Percentiles rank a stretch among this genome's conserved stretches.
These are phyloP conservation scores for Boletus barrowsii DNA, from an alignment of 768 basidiomycete genomes.

Conservation along the genomic window DNA sequence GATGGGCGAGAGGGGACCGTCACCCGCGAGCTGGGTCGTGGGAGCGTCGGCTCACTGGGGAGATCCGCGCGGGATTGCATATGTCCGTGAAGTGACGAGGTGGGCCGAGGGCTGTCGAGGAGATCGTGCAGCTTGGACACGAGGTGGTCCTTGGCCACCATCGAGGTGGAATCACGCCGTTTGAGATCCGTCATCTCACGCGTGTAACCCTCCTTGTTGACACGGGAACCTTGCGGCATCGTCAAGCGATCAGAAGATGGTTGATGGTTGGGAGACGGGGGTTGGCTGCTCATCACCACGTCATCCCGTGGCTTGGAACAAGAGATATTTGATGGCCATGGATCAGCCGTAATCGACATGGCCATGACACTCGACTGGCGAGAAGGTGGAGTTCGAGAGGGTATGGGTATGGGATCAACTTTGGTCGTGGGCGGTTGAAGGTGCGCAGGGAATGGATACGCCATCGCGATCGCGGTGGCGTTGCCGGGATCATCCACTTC, in stretches of 20 bases:
- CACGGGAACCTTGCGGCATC: constrained; percentile 16
- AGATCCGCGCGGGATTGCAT: constrained; percentile 31
- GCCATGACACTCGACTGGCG: constrained; percentile 26
- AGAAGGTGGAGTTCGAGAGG: constrained; percentile 26
- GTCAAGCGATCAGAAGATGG: constrained; percentile 22
- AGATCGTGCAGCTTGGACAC: constrained; percentile 46
- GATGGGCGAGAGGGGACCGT: constrained; percentile 22
- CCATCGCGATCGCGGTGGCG: neutral
- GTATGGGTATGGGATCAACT: constrained; percentile 28
- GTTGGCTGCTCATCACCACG: constrained; percentile 27
- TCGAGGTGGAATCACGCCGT: constrained; percentile 17
- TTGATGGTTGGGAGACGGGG: constrained; percentile 27
- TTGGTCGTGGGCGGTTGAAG: constrained; percentile 23
- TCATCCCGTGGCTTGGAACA: constrained; percentile 29
- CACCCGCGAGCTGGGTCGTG: constrained; percentile 22
- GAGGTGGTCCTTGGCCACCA: constrained; percentile 29
- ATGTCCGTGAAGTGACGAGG: constrained; percentile 41
- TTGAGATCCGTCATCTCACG: constrained; percentile 26
- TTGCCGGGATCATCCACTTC: constrained; percentile 21
- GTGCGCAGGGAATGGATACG: constrained; percentile 26
- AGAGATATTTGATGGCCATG: constrained; percentile 22
- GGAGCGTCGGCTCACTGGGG: constrained; percentile 20
- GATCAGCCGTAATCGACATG: constrained; percentile 27
- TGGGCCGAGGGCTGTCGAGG: constrained; percentile 39
- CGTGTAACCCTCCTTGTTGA: constrained; percentile 11